Base-by-base conservation (phyloP, 257 asterid species). In the Jacaranda copaia region DNA sequence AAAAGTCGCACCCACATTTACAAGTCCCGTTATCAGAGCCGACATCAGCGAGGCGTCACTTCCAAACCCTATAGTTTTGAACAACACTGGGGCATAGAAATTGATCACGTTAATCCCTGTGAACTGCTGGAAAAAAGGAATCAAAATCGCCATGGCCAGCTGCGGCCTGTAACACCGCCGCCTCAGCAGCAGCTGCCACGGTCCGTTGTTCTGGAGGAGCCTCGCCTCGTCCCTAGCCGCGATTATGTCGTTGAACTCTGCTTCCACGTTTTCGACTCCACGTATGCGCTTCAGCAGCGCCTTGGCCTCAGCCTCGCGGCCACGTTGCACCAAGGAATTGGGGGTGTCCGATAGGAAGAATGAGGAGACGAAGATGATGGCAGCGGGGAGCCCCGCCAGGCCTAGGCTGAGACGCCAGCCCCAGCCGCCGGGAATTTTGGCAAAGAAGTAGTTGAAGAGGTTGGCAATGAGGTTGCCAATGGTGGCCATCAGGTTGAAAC, bases 391-490 rank as follows among this genome's bases (percentile, higher is more conserved):
- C 72, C 70, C 77, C 0, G 89, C 90, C 16, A 87, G 88, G 8
- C 88, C 88, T 45, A 86, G 73, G 12, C 90, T 83, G 19, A 86
- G 19, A 5, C 86, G 84, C 90, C 90, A 86, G 20, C 90, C 90
- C 84, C 83, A 81, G 38, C 73, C 58, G 7, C 73, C 73, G 1
- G 4, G 5, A 40, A 68, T 68, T 14, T 68, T 45, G 58, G 13
- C 40, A 11, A 12, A n/a, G 59, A 68, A 68, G 16, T 43, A 68
- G 39, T 68, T 68, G 57, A 68, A 6, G 3, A 68, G 2, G 18
- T 68, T 68, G 56, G 73, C 59, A 0, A 18, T 4, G 1, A 68
- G 42, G 6, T 3, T 68, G 20, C 73, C 73, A 18, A 68, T 10
- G n/a, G 73, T 68, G 58, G 15, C 16, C 57, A 32, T 42, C 58